A percentile compares a stretch with the other conserved stretches of the same genome.
Evolutionary conservation across 495 filamentous ascomycete species (phyloP).

Genomic region (Annulohypoxylon maeteangense): DNA sequence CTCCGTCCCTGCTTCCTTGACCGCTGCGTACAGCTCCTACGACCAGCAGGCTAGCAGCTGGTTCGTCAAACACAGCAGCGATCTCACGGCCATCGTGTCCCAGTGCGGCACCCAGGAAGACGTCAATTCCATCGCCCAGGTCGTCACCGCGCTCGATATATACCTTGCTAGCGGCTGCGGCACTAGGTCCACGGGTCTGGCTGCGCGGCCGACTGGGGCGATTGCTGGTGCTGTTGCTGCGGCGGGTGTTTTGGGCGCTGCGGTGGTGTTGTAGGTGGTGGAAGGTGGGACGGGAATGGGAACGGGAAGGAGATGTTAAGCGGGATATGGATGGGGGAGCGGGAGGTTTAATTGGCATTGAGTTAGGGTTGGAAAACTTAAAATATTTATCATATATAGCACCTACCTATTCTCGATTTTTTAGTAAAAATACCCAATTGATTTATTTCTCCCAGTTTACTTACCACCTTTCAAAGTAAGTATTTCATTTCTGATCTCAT

Average conservation of each 20-base stretch:
- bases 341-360: background rate
- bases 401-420: too few relatives aligned
- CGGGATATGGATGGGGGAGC: background rate
- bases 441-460: background rate
- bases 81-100: slow-evolving; percentile 9
- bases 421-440: background rate
- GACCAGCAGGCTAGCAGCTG: slow-evolving; percentile 33
- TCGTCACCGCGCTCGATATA: slow-evolving; percentile 3
- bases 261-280: slow-evolving; percentile 4
- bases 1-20: slow-evolving; percentile 24
- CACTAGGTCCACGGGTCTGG: background rate
- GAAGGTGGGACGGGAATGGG: background rate
- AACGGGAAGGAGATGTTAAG: background rate
- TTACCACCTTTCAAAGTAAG: too few relatives aligned
- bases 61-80: slow-evolving; percentile 30
- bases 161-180: too few relatives aligned
- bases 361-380: background rate
- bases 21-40: slow-evolving; percentile 28
- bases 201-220: slow-evolving; percentile 30
- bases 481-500: too few relatives aligned
- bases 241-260: slow-evolving; percentile 32
- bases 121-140: background rate
- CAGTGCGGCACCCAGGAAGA: slow-evolving; percentile 9
- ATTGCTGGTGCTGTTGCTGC: slow-evolving; percentile 31
- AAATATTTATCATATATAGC: background rate